Evolutionary conservation across 2,329 filamentous ascomycete genomes (phyloP), one percentile per base, ranked within the genome.

Genomic region (Eutypella sp.): DNA sequence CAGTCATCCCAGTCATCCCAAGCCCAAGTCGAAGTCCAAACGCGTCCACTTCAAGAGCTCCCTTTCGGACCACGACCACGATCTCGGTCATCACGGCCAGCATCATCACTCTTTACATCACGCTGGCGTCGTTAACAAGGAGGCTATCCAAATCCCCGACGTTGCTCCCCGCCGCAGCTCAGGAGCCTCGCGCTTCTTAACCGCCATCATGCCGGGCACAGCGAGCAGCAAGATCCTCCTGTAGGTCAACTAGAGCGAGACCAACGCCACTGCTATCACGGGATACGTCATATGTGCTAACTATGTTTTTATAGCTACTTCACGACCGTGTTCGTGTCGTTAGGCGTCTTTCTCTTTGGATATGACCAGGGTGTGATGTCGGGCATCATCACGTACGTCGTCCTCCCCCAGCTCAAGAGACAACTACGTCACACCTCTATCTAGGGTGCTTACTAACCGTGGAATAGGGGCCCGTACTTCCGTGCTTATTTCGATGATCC

Each of bases 291-390:
- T 33, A 7, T 33, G 5, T 7, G 16, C 45, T 20, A 19, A 39
- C 36, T 24, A 20, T 22, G 13, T 13, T 50, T 22, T 20, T 45
- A 19, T 60, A 95, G 90, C 54, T 96, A 96, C 66, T 96, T 96
- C 64, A 96, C 91, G 41, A 96, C 89, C 69, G 86, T 96, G 40
- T 88, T 92, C 63, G 87, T 92, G 50, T 91, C 87, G 47, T 71
- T 93, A 61, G 89, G 89, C 43, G 89, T 95, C 22, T 95, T 95
- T 62, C 73, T 95, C 18, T 95, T 95, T 62, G 89, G 88, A 53
- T 93, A 93, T 74, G 88, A 93, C 66, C 88, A 93, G 66, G 88
- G 88, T 59, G 88, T 93, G 54, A 93, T 93, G 88, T 92, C 87
- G 51, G 78, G 78, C 48, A 81, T 82, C 52, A 81, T 82, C 59